Evolutionary conservation across 805 yeast species (phyloP), one percentile per base, ranked within the genome.

Genomic region (Candida incommunis): DNA sequence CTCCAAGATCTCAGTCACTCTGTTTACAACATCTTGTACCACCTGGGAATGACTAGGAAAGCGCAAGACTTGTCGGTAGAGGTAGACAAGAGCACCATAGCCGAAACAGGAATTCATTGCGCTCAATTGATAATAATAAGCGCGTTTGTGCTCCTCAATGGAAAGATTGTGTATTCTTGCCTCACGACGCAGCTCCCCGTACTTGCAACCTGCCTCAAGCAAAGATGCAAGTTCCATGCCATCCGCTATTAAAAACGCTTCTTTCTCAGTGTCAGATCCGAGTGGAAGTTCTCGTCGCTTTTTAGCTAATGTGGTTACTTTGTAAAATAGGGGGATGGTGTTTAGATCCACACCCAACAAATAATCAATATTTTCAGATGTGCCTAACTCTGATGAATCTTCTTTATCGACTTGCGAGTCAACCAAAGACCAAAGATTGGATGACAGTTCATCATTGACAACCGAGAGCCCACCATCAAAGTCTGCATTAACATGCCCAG

Each of bases 271-370:
- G 42, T 37, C 22, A 41, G 27, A 16, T 22, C 47, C 4, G 29
- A 46, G 40, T 22, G 44, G 40, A 23, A 45, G 35, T 43, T 51
- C 23, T 50, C 58, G 50, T 16, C 60, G 47, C 41, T 58, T 53
- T 41, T 68, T 62, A 9, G 72, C 64, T 42, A 74, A 46, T 37
- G 55, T 52, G 16, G 67, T 58, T 15, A 78, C 66, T 37, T 72
- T 67, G 18, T 79, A 68, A 48, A 75, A 72, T 22, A 70, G 67
- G 0, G 81, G 78, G 16, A 81, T 62, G 46, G 80, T 67, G 46
- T 65, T 65, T 5, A 76, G 64, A 50, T 81, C 84, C 58, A 82
- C 75, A 1, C 92, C 90, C 18, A 56, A 49, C 13, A 56, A 46
- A 23, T 52, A 46, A 25, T 56, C 56, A 24, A 53, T 45, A 15